Percentiles rank a stretch among this genome's conserved stretches.
Conservation (phyloP, 345 rosid species). For the Physaria fendleri region DNA sequence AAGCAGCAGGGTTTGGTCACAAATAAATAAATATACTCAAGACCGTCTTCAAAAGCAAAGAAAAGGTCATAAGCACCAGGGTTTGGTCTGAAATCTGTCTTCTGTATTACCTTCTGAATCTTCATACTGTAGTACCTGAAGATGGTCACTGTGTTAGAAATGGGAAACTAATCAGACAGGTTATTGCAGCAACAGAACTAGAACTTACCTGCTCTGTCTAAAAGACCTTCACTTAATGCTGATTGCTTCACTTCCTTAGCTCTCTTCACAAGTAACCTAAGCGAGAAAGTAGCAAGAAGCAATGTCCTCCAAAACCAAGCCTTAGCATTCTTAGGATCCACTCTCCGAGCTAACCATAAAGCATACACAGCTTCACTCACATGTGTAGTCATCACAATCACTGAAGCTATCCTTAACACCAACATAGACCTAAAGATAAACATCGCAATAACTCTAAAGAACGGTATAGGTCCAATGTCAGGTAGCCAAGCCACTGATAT, state of each 20-base stretch:
- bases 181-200: not conserved
- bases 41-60: conserved; percentile 48
- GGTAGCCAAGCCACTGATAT: conserved; percentile 21
- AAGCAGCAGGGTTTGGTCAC: too few species aligned
- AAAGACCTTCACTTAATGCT: conserved; percentile 2
- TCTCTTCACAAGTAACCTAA: conserved; percentile 14
- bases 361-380: conserved; percentile 20
- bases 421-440: conserved; percentile 11
- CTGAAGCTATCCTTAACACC: not conserved
- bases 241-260: conserved; percentile 11
- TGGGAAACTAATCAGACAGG: not conserved
- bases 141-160: not conserved
- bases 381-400: conserved; percentile 15
- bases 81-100: not conserved
- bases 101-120: conserved; percentile 51
- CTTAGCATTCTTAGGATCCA: conserved; percentile 23
- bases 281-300: conserved; percentile 28
- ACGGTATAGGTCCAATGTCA: conserved; percentile 20
- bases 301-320: conserved; percentile 26
- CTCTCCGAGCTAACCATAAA: conserved; percentile 16
- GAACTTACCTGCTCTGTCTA: conserved; percentile 63
- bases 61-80: not conserved
- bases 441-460: conserved; percentile 9
- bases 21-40: not conserved
- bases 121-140: conserved; percentile 49